phyloP scores from a whole-genome alignment of 73 alveolate species.

The Uronychia setigera region DNA sequence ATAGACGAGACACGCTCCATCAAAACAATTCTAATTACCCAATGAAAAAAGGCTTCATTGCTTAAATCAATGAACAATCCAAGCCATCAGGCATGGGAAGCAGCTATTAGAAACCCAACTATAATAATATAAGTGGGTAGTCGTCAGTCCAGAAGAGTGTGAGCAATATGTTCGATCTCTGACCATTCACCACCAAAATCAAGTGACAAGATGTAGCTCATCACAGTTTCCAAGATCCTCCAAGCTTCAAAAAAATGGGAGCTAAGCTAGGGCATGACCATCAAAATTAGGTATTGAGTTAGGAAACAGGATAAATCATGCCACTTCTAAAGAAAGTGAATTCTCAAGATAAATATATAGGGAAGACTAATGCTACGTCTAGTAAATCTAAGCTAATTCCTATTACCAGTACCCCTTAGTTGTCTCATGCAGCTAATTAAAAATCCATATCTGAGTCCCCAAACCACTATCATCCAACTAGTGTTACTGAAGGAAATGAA shows the following conservation, averaged over 20 bases:
- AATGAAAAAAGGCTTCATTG: too few relatives aligned
- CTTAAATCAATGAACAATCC: too few relatives aligned
- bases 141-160: neutral
- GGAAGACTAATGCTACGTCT: neutral
- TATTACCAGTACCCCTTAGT: neutral
- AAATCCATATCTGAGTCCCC: too few relatives aligned
- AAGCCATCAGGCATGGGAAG: too few relatives aligned
- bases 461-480: neutral
- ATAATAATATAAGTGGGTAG: too few relatives aligned
- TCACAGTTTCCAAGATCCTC: neutral
- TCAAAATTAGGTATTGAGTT: neutral
- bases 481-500: neutral
- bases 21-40: too few relatives aligned
- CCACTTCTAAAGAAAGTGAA: neutral
- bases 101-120: too few relatives aligned
- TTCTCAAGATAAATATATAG: too few relatives aligned
- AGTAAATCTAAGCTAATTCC: neutral
- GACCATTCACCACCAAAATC: neutral
- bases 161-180: neutral
- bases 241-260: neutral
- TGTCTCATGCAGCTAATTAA: neutral
- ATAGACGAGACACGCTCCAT: too few relatives aligned
- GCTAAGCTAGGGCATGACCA: neutral
- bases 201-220: neutral
- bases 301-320: neutral